These are phyloP conservation scores for Vinca minor DNA, from an alignment of 257 asterid species.

Conservation along the genomic window DNA sequence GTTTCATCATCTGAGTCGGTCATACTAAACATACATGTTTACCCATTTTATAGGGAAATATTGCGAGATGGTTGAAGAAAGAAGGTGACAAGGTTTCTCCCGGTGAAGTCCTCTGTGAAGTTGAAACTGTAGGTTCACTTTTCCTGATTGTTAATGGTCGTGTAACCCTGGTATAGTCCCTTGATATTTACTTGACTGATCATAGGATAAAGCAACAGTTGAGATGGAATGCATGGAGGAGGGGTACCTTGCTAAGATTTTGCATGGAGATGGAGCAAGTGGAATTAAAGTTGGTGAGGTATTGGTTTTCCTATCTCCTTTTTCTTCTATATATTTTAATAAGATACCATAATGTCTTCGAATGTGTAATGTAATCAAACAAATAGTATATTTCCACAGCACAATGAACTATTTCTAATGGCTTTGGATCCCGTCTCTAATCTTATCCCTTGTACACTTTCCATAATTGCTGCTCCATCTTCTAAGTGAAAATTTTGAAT, in stretches of 20 bases:
- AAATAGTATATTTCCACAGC: not conserved
- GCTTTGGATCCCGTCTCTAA: not conserved
- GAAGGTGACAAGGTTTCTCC: conserved; percentile 92
- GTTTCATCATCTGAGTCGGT: conserved; percentile 10
- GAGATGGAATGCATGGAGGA: conserved; percentile 99
- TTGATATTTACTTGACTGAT: not conserved
- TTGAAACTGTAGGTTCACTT: conserved; percentile 59
- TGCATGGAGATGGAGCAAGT: conserved; percentile 83
- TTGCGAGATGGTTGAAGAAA: conserved; percentile 97
- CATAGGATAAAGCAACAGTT: conserved; percentile 94
- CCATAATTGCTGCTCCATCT: not conserved
- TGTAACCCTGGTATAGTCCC: not conserved
- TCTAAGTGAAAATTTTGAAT: not conserved
- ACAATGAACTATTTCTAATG: not conserved
- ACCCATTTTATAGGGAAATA: conserved; percentile 65
- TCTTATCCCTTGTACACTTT: conserved; percentile 1
- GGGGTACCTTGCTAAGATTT: conserved; percentile 88
- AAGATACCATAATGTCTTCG: not conserved
- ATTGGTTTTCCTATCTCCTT: conserved; percentile 20
- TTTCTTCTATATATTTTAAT: not conserved
- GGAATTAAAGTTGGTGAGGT: conserved; percentile 99
- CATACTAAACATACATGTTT: conserved; percentile 16
- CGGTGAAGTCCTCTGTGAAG: conserved; percentile 99
- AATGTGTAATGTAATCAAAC: conserved; percentile 26
- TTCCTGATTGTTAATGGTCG: not conserved